Conservation (phyloP, 495 filamentous ascomycete genomes). For the Hypoxylon subgilvum region DNA sequence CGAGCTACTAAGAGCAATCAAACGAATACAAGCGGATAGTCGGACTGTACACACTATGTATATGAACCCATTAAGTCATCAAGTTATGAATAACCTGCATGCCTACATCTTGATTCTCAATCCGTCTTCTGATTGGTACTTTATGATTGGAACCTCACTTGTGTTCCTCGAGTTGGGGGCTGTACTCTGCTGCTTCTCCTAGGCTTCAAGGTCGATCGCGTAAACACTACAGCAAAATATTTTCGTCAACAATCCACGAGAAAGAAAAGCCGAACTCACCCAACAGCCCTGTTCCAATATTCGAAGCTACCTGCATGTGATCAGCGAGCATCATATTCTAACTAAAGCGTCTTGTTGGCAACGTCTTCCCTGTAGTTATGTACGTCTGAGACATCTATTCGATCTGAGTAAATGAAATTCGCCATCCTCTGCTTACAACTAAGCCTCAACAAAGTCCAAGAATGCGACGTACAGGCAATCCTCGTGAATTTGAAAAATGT, state of each 20-base stretch:
- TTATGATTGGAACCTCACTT: conserved; percentile 8
- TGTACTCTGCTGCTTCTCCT: not conserved
- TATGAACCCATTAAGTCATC: not conserved
- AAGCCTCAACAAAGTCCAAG: not conserved
- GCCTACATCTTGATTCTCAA: not conserved
- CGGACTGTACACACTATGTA: not conserved
- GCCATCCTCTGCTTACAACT: too few relatives aligned
- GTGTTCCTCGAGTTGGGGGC: conserved; percentile 2
- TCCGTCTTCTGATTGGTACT: conserved; percentile 2
- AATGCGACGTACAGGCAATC: conserved; percentile 1
- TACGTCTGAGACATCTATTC: too few relatives aligned
- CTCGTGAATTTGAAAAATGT: not conserved
- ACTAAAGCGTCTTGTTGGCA: too few relatives aligned
- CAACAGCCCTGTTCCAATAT: not conserved
- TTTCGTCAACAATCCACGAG: too few relatives aligned
- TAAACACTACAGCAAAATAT: not conserved
- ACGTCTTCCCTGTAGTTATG: too few relatives aligned
- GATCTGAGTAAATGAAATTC: too few relatives aligned
- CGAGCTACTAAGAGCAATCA: conserved; percentile 3
- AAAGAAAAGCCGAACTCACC: not conserved
- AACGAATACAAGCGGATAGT: conserved; percentile 7
- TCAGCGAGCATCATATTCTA: too few relatives aligned
- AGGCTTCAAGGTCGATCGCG: too few relatives aligned
- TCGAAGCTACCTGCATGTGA: too few relatives aligned
- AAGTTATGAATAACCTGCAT: too few relatives aligned